Evolutionary conservation across 2,329 filamentous ascomycete species (phyloP), one percentile per base, ranked within the genome.

Genomic region (Colletotrichum navitas): DNA sequence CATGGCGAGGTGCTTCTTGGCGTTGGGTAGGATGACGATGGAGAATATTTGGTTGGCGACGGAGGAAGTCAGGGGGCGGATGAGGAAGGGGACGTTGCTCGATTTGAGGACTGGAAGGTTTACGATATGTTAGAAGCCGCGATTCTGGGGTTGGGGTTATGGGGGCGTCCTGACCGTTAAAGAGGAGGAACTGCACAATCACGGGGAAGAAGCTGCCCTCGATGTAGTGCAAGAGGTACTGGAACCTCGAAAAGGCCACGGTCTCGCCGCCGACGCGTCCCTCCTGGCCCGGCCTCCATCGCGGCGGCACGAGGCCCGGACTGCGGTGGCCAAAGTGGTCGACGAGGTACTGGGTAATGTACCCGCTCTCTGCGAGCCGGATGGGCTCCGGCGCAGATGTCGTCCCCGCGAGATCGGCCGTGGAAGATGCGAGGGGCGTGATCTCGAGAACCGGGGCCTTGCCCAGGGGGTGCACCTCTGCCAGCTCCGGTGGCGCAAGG

Each of bases 131-230:
- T 29, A 43, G 55, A 21, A 32, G 18, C 5, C 29, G 5, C 43
- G 43, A 14, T 14, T n/a, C 8, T 18, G 16, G 5, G n/a, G 16
- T 3, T 14, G 21, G 43, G n/a, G 5, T 6, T 21, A 5, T 8
- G 14, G 5, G 11, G 2, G 10, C 36, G 59, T 18, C 16, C 39
- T 4, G 26, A 72, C 69, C 11, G 26, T 26, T 70, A 11, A 71
- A 2, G 92, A 83, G 32, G 78, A 18, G 85, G 82, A 72, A 93
- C 81, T 2, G 95, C 81, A 63, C 64, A 73, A 96, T 80, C 52
- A 90, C 84, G 0, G 90, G 88, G 91, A 97, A 96, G 73, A 98
- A 82, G 72, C 89, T 93, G 11, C 95, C 95, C 83, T 98, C 95
- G 5, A 89, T 87, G 80, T 95, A 98, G 79, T 97, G 92, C 86